These are phyloP conservation scores for Mycosphaerella sp. DNA, from an alignment of 2,329 filamentous ascomycete species.

Conservation along the genomic window DNA sequence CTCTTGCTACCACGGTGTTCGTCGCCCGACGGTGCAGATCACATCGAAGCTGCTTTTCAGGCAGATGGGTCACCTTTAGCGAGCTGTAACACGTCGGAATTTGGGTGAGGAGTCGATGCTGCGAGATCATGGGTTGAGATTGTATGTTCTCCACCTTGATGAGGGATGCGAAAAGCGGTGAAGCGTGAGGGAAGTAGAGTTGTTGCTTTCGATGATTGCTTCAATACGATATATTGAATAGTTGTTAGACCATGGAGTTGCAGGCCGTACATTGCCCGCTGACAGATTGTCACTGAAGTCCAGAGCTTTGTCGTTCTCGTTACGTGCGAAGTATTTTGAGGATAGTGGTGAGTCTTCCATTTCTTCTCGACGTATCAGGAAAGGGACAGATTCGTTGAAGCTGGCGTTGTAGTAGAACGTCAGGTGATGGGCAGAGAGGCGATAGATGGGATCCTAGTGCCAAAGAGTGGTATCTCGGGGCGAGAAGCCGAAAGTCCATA, in stretches of 20 bases:
- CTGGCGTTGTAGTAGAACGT: neutral
- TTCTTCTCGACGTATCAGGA: neutral
- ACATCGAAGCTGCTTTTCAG: neutral
- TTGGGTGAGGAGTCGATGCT: neutral
- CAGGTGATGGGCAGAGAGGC: neutral
- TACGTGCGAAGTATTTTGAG: neutral
- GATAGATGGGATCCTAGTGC: neutral
- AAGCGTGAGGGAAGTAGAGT: neutral
- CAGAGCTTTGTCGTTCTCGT: neutral
- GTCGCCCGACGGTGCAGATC: neutral
- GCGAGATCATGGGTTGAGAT: neutral
- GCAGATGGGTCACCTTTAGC: neutral
- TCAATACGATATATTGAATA: neutral
- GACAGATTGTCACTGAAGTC: too few species aligned
- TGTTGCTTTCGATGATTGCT: neutral
- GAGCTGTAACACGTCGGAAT: neutral
- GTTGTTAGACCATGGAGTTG: neutral
- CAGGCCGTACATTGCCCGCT: neutral
- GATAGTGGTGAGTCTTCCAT: neutral
- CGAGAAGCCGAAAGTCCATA: neutral
- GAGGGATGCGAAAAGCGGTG: too few species aligned
- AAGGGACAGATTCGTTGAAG: neutral
- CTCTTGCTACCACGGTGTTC: neutral
- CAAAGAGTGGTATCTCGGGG: neutral
- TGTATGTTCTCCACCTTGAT: neutral